phyloP scores from a whole-genome alignment of 495 filamentous ascomycete genomes.

The Trichocladium antarcticum region DNA sequence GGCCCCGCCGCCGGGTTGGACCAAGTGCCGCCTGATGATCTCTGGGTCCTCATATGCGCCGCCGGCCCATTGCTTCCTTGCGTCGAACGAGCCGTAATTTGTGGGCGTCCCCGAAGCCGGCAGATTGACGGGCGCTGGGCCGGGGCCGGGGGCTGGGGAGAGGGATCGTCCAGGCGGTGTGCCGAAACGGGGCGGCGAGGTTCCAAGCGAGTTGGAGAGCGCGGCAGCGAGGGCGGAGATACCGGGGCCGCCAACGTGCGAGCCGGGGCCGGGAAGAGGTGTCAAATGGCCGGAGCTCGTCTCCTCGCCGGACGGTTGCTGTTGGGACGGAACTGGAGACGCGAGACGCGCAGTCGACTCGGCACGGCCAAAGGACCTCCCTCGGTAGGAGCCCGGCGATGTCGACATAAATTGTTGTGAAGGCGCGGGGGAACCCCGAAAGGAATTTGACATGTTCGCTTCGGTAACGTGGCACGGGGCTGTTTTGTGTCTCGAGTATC shows the following conservation, averaged over 20 bases:
- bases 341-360: slow-evolving; percentile 62
- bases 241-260: slow-evolving; percentile 50
- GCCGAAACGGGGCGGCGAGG: slow-evolving; percentile 48
- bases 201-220: slow-evolving; percentile 52
- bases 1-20: slow-evolving; percentile 47
- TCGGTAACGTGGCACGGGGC: background rate
- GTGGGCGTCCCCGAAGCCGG: slow-evolving; percentile 45
- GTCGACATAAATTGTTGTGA: slow-evolving; percentile 32
- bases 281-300: slow-evolving; percentile 29
- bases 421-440: slow-evolving; percentile 27
- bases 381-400: slow-evolving; percentile 38
- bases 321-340: slow-evolving; percentile 45
- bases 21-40: slow-evolving; percentile 70
- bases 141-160: slow-evolving; percentile 22
- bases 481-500: slow-evolving; percentile 13
- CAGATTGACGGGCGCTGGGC: slow-evolving; percentile 33
- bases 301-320: slow-evolving; percentile 15
- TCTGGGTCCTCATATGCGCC: slow-evolving; percentile 65
- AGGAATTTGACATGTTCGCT: slow-evolving; percentile 29
- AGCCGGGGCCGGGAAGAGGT: slow-evolving; percentile 44
- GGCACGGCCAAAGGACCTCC: slow-evolving; percentile 41
- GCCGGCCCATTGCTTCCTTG: slow-evolving; percentile 38
- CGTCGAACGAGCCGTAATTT: slow-evolving; percentile 72
- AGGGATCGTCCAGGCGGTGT: slow-evolving; percentile 41
- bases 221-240: slow-evolving; percentile 68